Percentiles rank a stretch among this genome's conserved stretches.
Conservation (phyloP, 78 protist genomes). For the Polysphondylium violaceum region DNA sequence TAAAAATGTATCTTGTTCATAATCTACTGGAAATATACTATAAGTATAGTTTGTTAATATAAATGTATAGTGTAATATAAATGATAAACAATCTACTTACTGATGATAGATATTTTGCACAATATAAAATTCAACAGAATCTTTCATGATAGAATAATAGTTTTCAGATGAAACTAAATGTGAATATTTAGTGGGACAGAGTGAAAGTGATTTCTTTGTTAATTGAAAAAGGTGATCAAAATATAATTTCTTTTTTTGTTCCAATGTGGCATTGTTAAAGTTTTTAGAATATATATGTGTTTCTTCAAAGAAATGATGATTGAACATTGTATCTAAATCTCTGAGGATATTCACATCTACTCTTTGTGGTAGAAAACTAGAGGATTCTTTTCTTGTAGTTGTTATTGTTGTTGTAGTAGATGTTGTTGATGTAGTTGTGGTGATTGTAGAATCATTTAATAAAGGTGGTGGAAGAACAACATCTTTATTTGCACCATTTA, state of each 20-base stretch:
- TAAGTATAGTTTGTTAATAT: neutral
- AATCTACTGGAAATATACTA: conserved; percentile 58
- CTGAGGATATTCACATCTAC: neutral
- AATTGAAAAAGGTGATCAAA: neutral
- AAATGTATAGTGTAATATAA: neutral
- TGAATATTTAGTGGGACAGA: conserved; percentile 14
- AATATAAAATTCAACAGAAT: conserved; percentile 36
- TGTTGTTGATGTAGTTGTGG: neutral
- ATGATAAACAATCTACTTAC: neutral
- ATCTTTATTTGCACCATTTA: neutral
- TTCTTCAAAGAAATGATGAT: conserved; percentile 3
- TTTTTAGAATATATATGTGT: neutral
- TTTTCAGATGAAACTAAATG: conserved; percentile 1
- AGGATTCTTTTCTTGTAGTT: neutral
- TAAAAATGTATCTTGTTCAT: conserved; percentile 29
- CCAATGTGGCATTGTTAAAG: neutral
- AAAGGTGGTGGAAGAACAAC: neutral
- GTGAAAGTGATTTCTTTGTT: neutral
- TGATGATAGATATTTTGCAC: conserved; percentile 53
- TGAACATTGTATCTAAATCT: conserved; percentile 21
- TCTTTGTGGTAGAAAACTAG: conserved; percentile 8
- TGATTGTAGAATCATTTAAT: neutral
- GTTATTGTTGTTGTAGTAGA: neutral
- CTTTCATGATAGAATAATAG: neutral
- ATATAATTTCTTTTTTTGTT: conserved; percentile 5